phyloP scores from a whole-genome alignment of 2,329 filamentous ascomycete genomes.

The Epicoccum nigrum region DNA sequence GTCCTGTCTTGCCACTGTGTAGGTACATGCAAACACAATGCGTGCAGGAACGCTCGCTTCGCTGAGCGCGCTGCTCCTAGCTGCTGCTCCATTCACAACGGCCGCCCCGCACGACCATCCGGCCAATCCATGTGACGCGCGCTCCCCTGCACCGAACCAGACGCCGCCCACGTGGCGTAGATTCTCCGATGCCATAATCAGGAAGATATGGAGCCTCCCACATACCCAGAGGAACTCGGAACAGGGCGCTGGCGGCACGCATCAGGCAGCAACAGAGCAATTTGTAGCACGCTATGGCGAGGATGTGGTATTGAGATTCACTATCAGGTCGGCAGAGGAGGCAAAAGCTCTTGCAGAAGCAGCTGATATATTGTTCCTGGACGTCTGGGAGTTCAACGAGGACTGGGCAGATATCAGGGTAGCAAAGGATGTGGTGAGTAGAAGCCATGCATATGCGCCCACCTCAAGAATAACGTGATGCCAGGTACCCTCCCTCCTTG shows the following conservation, averaged over 20 bases:
- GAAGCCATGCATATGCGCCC: neutral
- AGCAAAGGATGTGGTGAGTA: slow-evolving; percentile 71
- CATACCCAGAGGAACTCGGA: slow-evolving; percentile 23
- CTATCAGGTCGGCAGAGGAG: slow-evolving; percentile 71
- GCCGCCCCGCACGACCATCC: slow-evolving; percentile 40
- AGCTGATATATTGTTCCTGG: slow-evolving; percentile 76
- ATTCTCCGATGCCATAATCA: slow-evolving; percentile 46
- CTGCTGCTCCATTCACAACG: slow-evolving; percentile 28
- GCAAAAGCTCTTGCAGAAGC: slow-evolving; percentile 75
- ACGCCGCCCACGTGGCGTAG: slow-evolving; percentile 43
- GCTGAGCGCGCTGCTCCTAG: slow-evolving; percentile 41
- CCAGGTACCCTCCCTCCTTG: slow-evolving; percentile 72
- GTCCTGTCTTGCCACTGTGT: neutral
- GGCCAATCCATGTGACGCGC: slow-evolving; percentile 19
- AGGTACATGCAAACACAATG: slow-evolving; percentile 28
- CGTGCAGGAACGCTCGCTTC: slow-evolving; percentile 33
- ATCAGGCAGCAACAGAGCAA: slow-evolving; percentile 20
- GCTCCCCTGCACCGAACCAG: slow-evolving; percentile 20
- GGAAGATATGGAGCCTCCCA: slow-evolving; percentile 39
- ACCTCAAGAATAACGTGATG: neutral
- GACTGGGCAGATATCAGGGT: slow-evolving; percentile 86
- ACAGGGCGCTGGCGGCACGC: neutral
- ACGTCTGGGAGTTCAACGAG: slow-evolving; percentile 85
- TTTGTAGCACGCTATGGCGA: slow-evolving; percentile 67
- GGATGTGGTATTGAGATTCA: slow-evolving; percentile 90